These are phyloP conservation scores for Solanum microdontum DNA, from an alignment of 257 asterid species.

Conservation along the genomic window DNA sequence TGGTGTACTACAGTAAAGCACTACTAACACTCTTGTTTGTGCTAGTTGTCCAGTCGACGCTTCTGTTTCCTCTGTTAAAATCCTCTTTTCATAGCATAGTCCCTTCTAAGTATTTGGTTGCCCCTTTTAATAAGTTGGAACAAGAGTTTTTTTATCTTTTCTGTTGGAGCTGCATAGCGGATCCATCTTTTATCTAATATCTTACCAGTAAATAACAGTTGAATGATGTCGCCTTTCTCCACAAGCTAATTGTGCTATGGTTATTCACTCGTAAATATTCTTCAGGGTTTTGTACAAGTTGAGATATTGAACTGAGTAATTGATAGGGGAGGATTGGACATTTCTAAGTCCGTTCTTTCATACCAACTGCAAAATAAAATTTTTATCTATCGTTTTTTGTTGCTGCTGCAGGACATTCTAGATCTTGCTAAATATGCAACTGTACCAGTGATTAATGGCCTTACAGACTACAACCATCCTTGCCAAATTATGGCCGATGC, in stretches of 20 bases:
- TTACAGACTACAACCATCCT: constrained; percentile 92
- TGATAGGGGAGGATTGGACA: neutral
- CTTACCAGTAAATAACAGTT: neutral
- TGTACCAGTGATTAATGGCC: constrained; percentile 87
- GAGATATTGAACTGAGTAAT: neutral
- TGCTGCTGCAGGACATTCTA: constrained; percentile 61
- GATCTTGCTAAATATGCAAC: constrained; percentile 82
- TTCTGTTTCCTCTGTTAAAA: neutral
- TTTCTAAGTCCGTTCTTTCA: neutral
- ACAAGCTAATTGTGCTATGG: neutral
- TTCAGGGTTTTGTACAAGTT: neutral
- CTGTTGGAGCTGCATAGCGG: neutral
- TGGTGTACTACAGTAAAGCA: neutral
- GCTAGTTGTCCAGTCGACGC: neutral
- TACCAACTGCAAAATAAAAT: neutral
- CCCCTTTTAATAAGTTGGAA: neutral
- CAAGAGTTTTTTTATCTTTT: neutral
- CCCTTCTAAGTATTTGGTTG: neutral
- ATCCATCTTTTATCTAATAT: neutral
- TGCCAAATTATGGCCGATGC: constrained; percentile 99
- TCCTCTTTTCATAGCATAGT: neutral
- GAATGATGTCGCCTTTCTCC: neutral
- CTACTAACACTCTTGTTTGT: neutral
- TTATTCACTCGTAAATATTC: neutral
- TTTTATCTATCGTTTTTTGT: neutral